Base-by-base conservation (phyloP, 768 basidiomycete genomes). In the Podaxis rugospora region DNA sequence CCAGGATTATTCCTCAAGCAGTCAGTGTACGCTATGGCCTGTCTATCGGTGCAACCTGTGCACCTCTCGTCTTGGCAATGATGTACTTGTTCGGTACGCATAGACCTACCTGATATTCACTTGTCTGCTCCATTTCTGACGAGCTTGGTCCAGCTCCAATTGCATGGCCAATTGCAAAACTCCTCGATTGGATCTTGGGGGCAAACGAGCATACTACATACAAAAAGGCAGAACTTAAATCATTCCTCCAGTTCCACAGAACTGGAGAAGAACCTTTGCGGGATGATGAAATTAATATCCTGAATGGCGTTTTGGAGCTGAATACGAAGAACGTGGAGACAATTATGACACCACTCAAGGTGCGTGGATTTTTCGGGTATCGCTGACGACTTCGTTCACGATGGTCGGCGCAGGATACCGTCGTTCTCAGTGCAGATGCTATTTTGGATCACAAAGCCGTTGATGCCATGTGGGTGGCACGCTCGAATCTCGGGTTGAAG, bases 121-220 rank as follows among this genome's bases (percentile, higher is more conserved):
- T 9, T 7, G 40, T 7, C 23, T n/a, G 25, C 14, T 47, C 39
- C 25, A 82, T 63, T 72, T 44, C 35, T 50, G n/a, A 13, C 25
- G 21, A 18, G 35, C 27, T 0, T 47, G 9, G 53, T 25, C 3
- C 14, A 88, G 86, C 88, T 7, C 93, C 93, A 4, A 77, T 95
- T 63, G 92, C 93, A 0, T 95, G 80, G 71, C 91, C 91, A 3
- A 88, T 87, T 57, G 89, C 90, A 32, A 88, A 87, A 65, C 75
- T 98, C 0, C 85, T 99, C 35, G 96, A 98, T 70, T 77, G 74
- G 51, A 83, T 89, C 2, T 84, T 98, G 1, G 96, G 96, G 21
- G 78, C 77, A 2, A 80, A 88, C 65, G 90, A 92, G 65, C 78
- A 76, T 0, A 79, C 84, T 44, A 90, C 88, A 0, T 93, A 93